Evolutionary conservation across 2,329 filamentous ascomycete genomes (phyloP).

Genomic region (Chrysoporthe puriensis): DNA sequence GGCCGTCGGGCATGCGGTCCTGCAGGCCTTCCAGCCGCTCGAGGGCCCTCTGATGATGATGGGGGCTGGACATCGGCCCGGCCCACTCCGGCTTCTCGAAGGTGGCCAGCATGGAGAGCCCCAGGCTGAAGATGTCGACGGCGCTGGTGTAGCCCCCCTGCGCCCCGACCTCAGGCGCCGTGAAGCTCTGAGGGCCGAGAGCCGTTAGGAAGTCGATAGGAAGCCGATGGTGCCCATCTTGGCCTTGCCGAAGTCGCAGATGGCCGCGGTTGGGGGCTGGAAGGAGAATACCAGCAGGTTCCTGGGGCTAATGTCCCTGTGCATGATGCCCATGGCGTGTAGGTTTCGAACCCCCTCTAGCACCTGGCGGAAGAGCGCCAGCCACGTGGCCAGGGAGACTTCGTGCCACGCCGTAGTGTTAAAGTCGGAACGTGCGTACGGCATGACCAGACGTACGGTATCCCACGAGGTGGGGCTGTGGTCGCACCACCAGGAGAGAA

Average conservation of each 20-base stretch:
- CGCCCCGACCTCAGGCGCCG: neutral
- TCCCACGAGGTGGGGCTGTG: constrained; percentile 17
- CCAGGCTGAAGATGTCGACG: constrained; percentile 15
- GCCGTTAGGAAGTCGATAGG: neutral
- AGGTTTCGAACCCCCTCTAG: constrained; percentile 26
- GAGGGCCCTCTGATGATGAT: neutral
- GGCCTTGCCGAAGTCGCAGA: constrained; percentile 26
- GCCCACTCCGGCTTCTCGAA: neutral
- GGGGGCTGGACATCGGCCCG: neutral
- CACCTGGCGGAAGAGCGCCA: constrained; percentile 26
- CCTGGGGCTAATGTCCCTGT: constrained; percentile 29
- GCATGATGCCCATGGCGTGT: constrained; percentile 26
- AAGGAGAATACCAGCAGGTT: constrained; percentile 27
- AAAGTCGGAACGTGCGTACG: constrained; percentile 24
- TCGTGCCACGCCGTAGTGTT: constrained; percentile 14
- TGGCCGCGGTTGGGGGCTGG: constrained; percentile 20
- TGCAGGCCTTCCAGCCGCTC: constrained; percentile 6
- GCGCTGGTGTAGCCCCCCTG: constrained; percentile 3
- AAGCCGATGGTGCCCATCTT: neutral
- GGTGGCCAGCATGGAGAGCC: constrained; percentile 11
- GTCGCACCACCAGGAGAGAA: constrained; percentile 4
- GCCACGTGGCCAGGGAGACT: constrained; percentile 9
- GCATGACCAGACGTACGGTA: constrained; percentile 25
- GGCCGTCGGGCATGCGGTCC: constrained; percentile 1
- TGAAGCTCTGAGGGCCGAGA: neutral